Evolutionary conservation across 805 yeast species (phyloP).

Genomic region (Cyberlindnera veronae): DNA sequence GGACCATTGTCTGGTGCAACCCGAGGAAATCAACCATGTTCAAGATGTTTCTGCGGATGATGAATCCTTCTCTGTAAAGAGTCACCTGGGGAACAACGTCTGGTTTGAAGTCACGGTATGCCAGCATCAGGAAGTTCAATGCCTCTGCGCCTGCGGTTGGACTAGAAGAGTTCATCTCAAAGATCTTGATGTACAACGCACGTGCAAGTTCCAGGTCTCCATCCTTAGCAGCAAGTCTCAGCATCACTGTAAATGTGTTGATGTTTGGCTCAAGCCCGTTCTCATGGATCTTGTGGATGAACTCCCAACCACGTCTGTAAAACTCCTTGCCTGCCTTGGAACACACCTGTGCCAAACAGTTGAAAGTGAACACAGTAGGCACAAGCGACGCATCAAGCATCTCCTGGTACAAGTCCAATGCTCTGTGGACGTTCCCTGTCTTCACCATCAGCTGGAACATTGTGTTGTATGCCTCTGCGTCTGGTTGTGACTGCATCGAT

Average conservation of each 20-base stretch:
- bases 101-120: slow-evolving; percentile 42
- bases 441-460: slow-evolving; percentile 65
- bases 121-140: slow-evolving; percentile 38
- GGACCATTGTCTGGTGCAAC: slow-evolving; percentile 19
- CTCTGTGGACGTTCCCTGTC: slow-evolving; percentile 64
- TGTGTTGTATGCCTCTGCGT: slow-evolving; percentile 61
- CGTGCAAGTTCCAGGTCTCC: slow-evolving; percentile 75
- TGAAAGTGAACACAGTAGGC: slow-evolving; percentile 44
- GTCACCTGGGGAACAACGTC: slow-evolving; percentile 34
- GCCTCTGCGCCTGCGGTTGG: slow-evolving; percentile 15
- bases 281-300: slow-evolving; percentile 60
- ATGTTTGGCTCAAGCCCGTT: slow-evolving; percentile 37
- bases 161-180: slow-evolving; percentile 30
- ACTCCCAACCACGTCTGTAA: slow-evolving; percentile 69
- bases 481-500: slow-evolving; percentile 64
- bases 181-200: slow-evolving; percentile 53
- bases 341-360: slow-evolving; percentile 67
- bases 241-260: slow-evolving; percentile 59
- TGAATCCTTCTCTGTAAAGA: slow-evolving; percentile 43
- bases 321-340: slow-evolving; percentile 46
- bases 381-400: slow-evolving; percentile 40
- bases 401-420: slow-evolving; percentile 72
- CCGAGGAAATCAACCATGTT: slow-evolving; percentile 37
- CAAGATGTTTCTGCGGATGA: slow-evolving; percentile 45
- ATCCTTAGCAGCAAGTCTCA: slow-evolving; percentile 72